phyloP scores from a whole-genome alignment of 805 yeast genomes.

The Dipodascus geniculatus region DNA sequence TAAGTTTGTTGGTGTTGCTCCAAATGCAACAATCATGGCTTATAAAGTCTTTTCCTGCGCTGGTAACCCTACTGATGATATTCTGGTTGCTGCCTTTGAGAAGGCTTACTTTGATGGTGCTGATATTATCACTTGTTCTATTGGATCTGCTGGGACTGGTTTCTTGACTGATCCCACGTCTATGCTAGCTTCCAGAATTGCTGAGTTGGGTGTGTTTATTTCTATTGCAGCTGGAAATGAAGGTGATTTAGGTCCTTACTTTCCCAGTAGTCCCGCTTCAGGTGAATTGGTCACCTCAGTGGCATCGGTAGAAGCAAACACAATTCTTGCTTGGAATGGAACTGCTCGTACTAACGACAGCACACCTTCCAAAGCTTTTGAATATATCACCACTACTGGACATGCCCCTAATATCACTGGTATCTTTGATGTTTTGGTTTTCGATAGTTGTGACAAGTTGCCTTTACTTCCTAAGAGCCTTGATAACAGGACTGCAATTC shows the following conservation, averaged over 20 bases:
- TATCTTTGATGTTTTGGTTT: not conserved
- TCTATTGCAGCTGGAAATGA: conserved; percentile 5
- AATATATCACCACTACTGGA: conserved; percentile 1
- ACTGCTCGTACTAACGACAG: not conserved
- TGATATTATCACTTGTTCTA: conserved; percentile 12
- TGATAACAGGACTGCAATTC: not conserved
- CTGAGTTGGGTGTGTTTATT: conserved; percentile 7
- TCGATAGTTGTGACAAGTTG: not conserved
- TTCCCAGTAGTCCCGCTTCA: conserved; percentile 3
- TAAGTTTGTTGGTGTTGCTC: conserved; percentile 16
- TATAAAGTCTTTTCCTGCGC: conserved; percentile 16
- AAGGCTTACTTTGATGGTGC: conserved; percentile 8
- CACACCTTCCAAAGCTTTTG: not conserved
- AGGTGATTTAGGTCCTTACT: conserved; percentile 4
- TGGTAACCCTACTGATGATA: conserved; percentile 12
- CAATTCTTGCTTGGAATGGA: not conserved
- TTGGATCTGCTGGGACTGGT: conserved; percentile 14
- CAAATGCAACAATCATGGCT: conserved; percentile 13
- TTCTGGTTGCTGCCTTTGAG: conserved; percentile 11
- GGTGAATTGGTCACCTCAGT: conserved; percentile 5
- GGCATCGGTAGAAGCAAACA: conserved; percentile 1
- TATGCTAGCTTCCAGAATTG: conserved; percentile 9
- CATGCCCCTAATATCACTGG: not conserved
- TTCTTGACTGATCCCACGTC: conserved; percentile 10
- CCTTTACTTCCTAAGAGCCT: not conserved